Conservation (phyloP, 176 grass and related monocot genomes). For the Dendrocalamus sinicus region DNA sequence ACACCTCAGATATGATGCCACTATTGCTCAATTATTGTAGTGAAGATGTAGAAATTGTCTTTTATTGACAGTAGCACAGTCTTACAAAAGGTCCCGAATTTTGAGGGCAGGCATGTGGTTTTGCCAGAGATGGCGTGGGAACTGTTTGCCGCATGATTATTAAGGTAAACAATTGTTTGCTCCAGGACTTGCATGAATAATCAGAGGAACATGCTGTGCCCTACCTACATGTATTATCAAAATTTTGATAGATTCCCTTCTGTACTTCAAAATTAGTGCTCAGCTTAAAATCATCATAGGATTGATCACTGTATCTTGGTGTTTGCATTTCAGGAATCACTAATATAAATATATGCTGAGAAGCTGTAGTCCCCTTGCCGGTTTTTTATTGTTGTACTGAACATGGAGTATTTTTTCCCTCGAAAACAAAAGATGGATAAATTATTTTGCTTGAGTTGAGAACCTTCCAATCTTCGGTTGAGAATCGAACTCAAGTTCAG, state of each 20-base stretch:
- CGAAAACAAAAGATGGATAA: neutral
- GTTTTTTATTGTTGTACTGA: neutral
- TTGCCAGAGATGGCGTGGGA: slow-evolving; percentile 1
- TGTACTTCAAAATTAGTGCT: neutral
- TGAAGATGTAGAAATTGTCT: slow-evolving; percentile 7
- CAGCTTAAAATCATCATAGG: neutral
- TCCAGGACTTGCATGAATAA: neutral
- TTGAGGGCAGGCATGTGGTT: neutral
- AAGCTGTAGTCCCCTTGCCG: neutral
- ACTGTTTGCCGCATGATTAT: neutral
- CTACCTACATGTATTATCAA: neutral
- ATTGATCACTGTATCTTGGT: neutral
- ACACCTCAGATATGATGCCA: neutral
- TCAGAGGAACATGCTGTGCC: neutral
- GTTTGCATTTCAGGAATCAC: neutral
- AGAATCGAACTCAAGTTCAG: neutral
- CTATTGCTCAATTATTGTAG: slow-evolving; percentile 5
- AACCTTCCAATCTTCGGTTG: neutral
- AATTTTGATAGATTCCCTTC: neutral
- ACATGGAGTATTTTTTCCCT: neutral
- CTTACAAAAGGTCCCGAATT: slow-evolving; percentile 12
- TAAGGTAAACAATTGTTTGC: neutral
- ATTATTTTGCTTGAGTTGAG: neutral
- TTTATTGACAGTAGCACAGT: slow-evolving; percentile 15
- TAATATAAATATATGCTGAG: neutral